phyloP scores from a whole-genome alignment of 2,329 filamentous ascomycete species.

The Fusarium anguioides region DNA sequence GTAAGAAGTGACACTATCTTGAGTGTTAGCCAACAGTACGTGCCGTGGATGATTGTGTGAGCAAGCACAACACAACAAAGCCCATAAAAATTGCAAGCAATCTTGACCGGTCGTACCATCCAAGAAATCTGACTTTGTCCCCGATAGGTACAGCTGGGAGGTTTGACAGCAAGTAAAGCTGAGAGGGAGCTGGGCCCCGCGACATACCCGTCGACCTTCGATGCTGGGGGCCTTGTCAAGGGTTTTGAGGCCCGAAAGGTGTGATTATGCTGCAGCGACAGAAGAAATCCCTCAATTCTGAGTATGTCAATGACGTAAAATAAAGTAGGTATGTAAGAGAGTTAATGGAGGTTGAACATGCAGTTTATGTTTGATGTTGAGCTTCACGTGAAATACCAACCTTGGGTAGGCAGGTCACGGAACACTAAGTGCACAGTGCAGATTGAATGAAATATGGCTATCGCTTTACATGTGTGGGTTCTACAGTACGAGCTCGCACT shows the following conservation, averaged over 20 bases:
- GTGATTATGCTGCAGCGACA: constrained; percentile 31
- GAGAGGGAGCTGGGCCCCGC: constrained; percentile 71
- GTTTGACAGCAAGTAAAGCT: constrained; percentile 72
- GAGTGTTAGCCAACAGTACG: constrained; percentile 45
- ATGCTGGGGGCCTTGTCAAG: constrained; percentile 3
- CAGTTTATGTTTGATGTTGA: constrained; percentile 15
- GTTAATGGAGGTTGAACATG: constrained; percentile 23
- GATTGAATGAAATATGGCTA: neutral
- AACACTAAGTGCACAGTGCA: constrained; percentile 25
- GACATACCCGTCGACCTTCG: constrained; percentile 55
- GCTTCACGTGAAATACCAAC: constrained; percentile 35
- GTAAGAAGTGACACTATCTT: constrained; percentile 62
- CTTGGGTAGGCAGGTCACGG: no score
- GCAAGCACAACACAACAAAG: constrained; percentile 2
- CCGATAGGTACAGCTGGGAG: constrained; percentile 63
- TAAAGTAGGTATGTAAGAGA: neutral
- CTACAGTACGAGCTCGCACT: constrained; percentile 27
- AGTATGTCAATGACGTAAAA: neutral
- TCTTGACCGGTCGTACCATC: constrained; percentile 73
- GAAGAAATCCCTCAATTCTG: constrained; percentile 26
- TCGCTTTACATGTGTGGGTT: rapidly evolving
- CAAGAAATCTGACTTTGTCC: constrained; percentile 90
- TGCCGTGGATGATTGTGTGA: constrained; percentile 16
- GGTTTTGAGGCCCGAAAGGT: constrained; percentile 34
- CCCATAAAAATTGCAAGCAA: neutral